These are phyloP conservation scores for Xylaria sp. DNA, from an alignment of 2,329 filamentous ascomycete genomes.

Conservation along the genomic window DNA sequence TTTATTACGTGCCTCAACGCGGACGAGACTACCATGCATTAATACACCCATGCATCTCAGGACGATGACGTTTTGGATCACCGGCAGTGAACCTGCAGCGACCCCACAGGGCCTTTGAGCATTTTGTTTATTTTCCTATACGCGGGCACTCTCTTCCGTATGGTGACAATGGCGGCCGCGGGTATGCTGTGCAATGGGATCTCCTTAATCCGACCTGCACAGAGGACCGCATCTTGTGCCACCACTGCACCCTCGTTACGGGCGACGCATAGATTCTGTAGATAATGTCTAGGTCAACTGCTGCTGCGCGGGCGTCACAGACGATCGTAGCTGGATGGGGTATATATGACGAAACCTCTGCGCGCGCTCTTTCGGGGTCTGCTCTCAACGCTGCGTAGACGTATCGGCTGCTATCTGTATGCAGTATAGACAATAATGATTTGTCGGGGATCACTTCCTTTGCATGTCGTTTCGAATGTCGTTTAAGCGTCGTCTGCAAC, in stretches of 20 bases:
- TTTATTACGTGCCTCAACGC: not conserved
- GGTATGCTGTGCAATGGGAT: constrained; percentile 1
- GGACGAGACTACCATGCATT: not conserved
- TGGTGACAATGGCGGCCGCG: not conserved
- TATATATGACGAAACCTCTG: too few species aligned
- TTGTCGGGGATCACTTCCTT: too few species aligned
- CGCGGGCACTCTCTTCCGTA: not conserved
- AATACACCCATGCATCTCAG: not conserved
- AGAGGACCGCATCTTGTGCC: not conserved
- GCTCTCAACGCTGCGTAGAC: too few species aligned
- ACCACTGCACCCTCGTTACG: not conserved
- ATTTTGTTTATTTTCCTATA: not conserved
- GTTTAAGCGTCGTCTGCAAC: too few species aligned
- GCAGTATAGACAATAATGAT: too few species aligned
- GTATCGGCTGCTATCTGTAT: too few species aligned
- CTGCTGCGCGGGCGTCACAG: too few species aligned
- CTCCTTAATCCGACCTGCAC: not conserved
- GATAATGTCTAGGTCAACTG: not conserved
- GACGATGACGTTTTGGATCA: not conserved
- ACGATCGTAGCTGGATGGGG: too few species aligned
- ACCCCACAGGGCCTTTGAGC: constrained; percentile 5
- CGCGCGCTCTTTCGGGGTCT: too few species aligned
- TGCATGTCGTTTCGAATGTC: too few species aligned
- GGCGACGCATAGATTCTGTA: not conserved
- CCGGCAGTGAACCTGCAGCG: constrained; percentile 1